Evolutionary conservation across 1,284 basidiomycete genomes (phyloP).

Genomic region (Porodaedalea pini): DNA sequence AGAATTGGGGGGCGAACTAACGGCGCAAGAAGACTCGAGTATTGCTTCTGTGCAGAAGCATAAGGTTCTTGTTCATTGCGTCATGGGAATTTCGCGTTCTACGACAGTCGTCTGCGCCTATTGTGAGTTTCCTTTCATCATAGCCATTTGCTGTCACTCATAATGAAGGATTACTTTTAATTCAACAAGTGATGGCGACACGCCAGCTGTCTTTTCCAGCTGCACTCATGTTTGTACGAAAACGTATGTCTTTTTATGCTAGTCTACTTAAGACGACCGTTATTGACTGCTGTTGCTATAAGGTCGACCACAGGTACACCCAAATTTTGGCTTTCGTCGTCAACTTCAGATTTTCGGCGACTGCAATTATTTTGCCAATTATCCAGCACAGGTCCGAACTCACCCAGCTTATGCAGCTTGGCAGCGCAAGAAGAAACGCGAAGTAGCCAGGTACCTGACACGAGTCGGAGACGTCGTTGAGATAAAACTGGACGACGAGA

Average conservation of each 20-base stretch:
- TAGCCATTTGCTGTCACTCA: constrained; percentile 4
- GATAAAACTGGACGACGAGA: constrained; percentile 4
- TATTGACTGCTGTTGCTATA: constrained; percentile 11
- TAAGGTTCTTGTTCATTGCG: constrained; percentile 70
- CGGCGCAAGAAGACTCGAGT: background rate
- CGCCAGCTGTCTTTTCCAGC: constrained; percentile 38
- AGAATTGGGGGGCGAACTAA: background rate
- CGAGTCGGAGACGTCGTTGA: constrained; percentile 41
- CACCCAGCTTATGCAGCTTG: constrained; percentile 49
- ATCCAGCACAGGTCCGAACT: constrained; percentile 33
- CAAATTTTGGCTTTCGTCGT: constrained; percentile 62
- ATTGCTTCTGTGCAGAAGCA: constrained; percentile 32
- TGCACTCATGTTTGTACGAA: constrained; percentile 47
- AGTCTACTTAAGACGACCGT: background rate
- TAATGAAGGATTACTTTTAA: constrained; percentile 4
- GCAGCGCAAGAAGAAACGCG: constrained; percentile 50
- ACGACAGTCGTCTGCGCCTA: constrained; percentile 66
- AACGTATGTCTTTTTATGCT: constrained; percentile 36
- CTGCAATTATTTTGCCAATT: constrained; percentile 37
- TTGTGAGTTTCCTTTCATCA: constrained; percentile 36
- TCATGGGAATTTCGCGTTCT: constrained; percentile 69
- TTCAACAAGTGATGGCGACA: constrained; percentile 58
- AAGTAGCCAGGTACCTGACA: constrained; percentile 48
- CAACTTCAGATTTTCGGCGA: constrained; percentile 54
- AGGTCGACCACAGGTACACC: constrained; percentile 54